phyloP scores from a whole-genome alignment of 805 yeast genomes.

The Metschnikowia rubicola region DNA sequence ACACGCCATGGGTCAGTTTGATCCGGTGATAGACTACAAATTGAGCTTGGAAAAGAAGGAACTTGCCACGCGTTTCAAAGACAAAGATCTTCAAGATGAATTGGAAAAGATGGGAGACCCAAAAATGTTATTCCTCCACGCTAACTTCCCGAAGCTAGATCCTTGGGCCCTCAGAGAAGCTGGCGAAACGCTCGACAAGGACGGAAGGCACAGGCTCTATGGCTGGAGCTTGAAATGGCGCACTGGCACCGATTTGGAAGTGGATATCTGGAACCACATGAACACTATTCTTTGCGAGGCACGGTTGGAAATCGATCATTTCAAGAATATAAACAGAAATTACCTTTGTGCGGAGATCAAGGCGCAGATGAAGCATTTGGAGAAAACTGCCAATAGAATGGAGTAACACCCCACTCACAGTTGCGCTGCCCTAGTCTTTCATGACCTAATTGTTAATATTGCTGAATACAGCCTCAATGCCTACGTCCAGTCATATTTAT shows the following conservation, averaged over 20 bases:
- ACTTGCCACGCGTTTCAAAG: constrained; percentile 6
- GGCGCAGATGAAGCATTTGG: constrained; percentile 44
- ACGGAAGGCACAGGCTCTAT: constrained; percentile 53
- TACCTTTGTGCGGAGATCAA: constrained; percentile 50
- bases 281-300: constrained; percentile 50
- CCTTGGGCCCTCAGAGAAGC: constrained; percentile 51
- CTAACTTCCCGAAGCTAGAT: constrained; percentile 64
- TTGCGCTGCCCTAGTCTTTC: too few species aligned
- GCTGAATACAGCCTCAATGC: too few species aligned
- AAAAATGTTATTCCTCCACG: constrained; percentile 52
- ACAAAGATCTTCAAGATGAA: constrained; percentile 5
- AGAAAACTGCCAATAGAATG: constrained; percentile 23
- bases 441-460: too few species aligned
- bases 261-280: constrained; percentile 59
- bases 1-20: constrained; percentile 73
- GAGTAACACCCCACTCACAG: constrained; percentile 20
- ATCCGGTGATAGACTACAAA: constrained; percentile 59
- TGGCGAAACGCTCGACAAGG: constrained; percentile 38
- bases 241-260: constrained; percentile 56
- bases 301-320: constrained; percentile 42
- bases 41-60: constrained; percentile 9
- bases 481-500: too few species aligned
- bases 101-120: constrained; percentile 10
- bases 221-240: constrained; percentile 53
- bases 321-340: constrained; percentile 36